phyloP scores from a whole-genome alignment of 2,329 filamentous ascomycete genomes.

The Penicillium oxalicum region DNA sequence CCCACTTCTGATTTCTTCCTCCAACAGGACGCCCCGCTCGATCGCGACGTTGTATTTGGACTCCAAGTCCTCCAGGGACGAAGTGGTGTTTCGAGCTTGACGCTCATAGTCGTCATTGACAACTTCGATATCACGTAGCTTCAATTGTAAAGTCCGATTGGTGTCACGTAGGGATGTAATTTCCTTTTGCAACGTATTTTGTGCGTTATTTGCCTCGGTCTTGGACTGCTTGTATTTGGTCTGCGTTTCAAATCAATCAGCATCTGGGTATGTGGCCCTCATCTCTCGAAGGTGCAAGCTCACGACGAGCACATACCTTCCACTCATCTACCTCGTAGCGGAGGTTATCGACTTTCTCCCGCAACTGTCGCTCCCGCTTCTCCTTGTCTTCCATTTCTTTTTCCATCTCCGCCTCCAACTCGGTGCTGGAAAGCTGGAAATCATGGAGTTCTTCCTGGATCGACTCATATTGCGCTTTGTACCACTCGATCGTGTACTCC shows the following conservation, averaged over 20 bases:
- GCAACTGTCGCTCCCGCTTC: conserved; percentile 78
- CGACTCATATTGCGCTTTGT: conserved; percentile 92
- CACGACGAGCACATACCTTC: conserved; percentile 59
- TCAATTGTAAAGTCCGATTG: conserved; percentile 74
- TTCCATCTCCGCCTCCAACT: conserved; percentile 89
- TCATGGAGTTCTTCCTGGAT: conserved; percentile 87
- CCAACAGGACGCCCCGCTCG: conserved; percentile 84
- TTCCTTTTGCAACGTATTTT: conserved; percentile 87
- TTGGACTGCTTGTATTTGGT: conserved; percentile 96
- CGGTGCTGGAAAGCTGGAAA: conserved; percentile 88
- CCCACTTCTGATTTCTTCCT: conserved; percentile 85
- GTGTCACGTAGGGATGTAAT: conserved; percentile 83
- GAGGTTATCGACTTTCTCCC: conserved; percentile 79
- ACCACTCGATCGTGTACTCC: conserved; percentile 81
- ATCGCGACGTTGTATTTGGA: conserved; percentile 95
- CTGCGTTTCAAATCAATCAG: conserved; percentile 42
- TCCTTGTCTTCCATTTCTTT: conserved; percentile 94
- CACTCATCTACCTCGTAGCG: conserved; percentile 93
- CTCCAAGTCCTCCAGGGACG: conserved; percentile 92
- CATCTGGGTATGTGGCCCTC: not conserved
- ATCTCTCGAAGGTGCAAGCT: too few species aligned
- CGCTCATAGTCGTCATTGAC: conserved; percentile 97
- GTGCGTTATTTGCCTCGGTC: conserved; percentile 73
- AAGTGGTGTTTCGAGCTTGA: conserved; percentile 90
- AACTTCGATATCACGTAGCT: conserved; percentile 89